phyloP scores from a whole-genome alignment of 2,329 filamentous ascomycete genomes.

The Ophiostoma triangulosporum region DNA sequence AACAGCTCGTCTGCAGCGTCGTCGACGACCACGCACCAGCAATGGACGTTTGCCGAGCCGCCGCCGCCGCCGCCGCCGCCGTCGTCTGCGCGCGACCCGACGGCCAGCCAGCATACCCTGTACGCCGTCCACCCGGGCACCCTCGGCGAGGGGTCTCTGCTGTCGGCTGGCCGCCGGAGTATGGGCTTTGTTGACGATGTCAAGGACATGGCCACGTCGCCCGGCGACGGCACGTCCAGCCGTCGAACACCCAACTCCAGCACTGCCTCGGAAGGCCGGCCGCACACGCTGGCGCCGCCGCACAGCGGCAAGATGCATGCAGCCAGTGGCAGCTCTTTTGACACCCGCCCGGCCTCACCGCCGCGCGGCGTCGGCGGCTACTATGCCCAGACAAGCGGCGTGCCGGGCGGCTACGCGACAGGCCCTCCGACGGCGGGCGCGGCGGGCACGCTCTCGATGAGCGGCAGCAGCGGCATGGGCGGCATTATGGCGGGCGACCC shows the following conservation, averaged over 20 bases:
- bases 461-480: background rate
- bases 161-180: background rate
- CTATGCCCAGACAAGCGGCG: constrained; percentile 25
- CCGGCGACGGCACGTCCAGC: constrained; percentile 36
- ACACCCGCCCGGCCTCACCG: constrained; percentile 35
- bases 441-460: background rate
- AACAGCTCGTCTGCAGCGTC: background rate
- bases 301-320: constrained; percentile 14
- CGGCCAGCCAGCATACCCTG: constrained; percentile 13
- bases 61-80: constrained; percentile 27
- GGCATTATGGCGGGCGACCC: constrained; percentile 19
- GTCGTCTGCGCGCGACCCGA: constrained; percentile 20
- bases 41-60: constrained; percentile 26
- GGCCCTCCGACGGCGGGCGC: constrained; percentile 15
- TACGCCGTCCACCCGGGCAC: constrained; percentile 10
- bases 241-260: constrained; percentile 49
- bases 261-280: constrained; percentile 30
- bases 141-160: constrained; percentile 8
- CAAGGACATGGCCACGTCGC: constrained; percentile 35
- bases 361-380: constrained; percentile 17
- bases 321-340: constrained; percentile 32
- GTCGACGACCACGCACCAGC: constrained; percentile 3
- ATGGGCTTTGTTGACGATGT: constrained; percentile 28
- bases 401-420: constrained; percentile 9
- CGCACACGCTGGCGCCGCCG: constrained; percentile 15